Evolutionary conservation across 352 stramenopile genomes (phyloP).

Genomic region (Phytophthora multivora): DNA sequence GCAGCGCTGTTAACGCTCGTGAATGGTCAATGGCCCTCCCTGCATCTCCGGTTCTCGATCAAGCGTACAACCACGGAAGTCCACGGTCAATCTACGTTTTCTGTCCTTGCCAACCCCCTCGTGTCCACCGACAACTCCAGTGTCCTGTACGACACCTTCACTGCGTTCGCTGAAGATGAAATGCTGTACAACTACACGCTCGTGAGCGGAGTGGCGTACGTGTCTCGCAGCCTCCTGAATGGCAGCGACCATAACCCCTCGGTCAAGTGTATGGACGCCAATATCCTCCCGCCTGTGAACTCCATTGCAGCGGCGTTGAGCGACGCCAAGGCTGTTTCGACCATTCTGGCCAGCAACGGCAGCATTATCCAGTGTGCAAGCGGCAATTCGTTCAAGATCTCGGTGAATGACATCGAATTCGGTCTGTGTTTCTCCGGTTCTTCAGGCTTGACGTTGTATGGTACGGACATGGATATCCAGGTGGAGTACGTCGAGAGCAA

Average conservation of each 20-base stretch:
- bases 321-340: conserved; percentile 15
- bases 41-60: conserved; percentile 37
- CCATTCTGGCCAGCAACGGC: conserved; percentile 13
- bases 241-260: not conserved
- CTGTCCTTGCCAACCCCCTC: conserved; percentile 36
- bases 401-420: conserved; percentile 41
- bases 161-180: conserved; percentile 23
- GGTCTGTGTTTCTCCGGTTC: conserved; percentile 36
- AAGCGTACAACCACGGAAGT: conserved; percentile 36
- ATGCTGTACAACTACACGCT: conserved; percentile 34
- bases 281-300: conserved; percentile 32
- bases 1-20: not conserved
- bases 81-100: conserved; percentile 35
- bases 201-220: conserved; percentile 30
- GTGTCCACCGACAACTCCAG: conserved; percentile 8
- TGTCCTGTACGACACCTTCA: conserved; percentile 41
- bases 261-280: conserved; percentile 17
- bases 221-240: conserved; percentile 7
- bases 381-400: conserved; percentile 31
- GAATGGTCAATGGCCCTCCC: conserved; percentile 18
- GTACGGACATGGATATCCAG: conserved; percentile 37
- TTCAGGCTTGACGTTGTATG: conserved; percentile 30
- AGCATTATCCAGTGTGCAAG: conserved; percentile 22
- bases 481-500: conserved; percentile 26
- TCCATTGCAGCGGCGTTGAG: conserved; percentile 26